Conservation (phyloP, 352 stramenopile genomes). For the Stephanocyclus meneghinianus region DNA sequence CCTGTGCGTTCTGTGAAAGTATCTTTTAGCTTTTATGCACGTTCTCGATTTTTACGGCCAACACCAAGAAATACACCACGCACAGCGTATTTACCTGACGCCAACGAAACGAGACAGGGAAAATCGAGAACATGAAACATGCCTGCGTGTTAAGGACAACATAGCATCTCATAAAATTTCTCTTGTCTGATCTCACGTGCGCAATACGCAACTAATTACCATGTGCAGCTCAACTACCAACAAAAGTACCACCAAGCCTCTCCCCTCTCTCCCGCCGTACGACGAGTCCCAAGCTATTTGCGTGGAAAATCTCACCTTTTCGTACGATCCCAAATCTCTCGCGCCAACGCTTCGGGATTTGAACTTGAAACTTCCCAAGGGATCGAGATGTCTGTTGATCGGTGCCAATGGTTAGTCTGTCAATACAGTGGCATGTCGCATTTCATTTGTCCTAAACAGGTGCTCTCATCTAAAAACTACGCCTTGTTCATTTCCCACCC, state of each 20-base stretch:
- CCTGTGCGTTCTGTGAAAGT: too few relatives aligned
- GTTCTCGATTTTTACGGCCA: too few relatives aligned
- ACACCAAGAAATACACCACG: too few relatives aligned
- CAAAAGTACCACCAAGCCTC: conserved; percentile 59
- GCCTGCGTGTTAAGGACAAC: too few relatives aligned
- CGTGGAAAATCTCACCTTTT: conserved; percentile 82
- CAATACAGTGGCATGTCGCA: background rate
- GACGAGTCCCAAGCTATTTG: conserved; percentile 72
- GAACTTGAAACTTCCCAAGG: conserved; percentile 84
- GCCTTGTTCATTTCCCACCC: background rate
- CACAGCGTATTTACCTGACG: too few relatives aligned
- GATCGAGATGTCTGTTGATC: conserved; percentile 90
- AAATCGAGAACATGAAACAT: too few relatives aligned
- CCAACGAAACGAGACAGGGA: too few relatives aligned
- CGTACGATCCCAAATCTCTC: conserved; percentile 68
- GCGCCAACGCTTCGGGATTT: conserved; percentile 88
- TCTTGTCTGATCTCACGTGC: background rate
- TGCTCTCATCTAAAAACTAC: background rate
- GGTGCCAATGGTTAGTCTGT: conserved; percentile 87
- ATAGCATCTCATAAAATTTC: background rate
- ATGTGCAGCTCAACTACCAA: conserved; percentile 14
- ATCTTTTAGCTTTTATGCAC: too few relatives aligned
- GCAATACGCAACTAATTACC: background rate
- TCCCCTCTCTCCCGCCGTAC: conserved; percentile 63
- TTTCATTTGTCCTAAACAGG: background rate